Evolutionary conservation across 768 basidiomycete species (phyloP).

Genomic region (Podaxis pistillaris): DNA sequence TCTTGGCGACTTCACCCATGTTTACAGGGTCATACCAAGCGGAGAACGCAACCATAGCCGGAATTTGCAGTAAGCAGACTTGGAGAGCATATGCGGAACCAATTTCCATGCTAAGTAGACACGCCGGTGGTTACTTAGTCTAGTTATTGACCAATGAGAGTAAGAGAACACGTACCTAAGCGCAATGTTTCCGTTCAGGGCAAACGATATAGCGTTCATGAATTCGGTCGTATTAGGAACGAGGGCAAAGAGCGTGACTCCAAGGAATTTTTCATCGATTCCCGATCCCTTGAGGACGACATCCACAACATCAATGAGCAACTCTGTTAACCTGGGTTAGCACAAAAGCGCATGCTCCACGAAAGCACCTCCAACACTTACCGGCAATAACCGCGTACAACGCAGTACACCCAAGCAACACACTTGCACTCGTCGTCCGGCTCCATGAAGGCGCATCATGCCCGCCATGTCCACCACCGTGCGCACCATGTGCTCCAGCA

Average conservation of each 20-base stretch:
- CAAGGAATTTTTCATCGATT: constrained; percentile 97
- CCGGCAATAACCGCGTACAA: constrained; percentile 96
- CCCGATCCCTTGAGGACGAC: constrained; percentile 87
- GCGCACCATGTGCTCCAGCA: neutral
- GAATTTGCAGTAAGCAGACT: constrained; percentile 96
- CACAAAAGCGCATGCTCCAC: neutral
- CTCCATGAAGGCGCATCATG: constrained; percentile 99
- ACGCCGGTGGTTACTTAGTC: neutral
- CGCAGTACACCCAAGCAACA: constrained; percentile 85
- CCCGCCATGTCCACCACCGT: constrained; percentile 62
- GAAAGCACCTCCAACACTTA: constrained; percentile 34
- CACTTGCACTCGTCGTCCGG: constrained; percentile 82
- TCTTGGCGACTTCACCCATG: constrained; percentile 84
- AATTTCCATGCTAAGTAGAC: constrained; percentile 85
- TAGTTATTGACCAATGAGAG: neutral
- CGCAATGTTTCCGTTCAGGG: constrained; percentile 94
- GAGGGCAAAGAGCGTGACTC: constrained; percentile 93
- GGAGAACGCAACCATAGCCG: constrained; percentile 98
- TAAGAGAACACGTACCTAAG: constrained; percentile 61
- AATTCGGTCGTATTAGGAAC: constrained; percentile 99
- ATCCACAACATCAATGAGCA: constrained; percentile 94
- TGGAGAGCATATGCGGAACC: constrained; percentile 98
- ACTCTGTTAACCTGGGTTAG: constrained; percentile 47
- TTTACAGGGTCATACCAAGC: constrained; percentile 88
- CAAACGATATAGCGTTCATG: constrained; percentile 99